These are phyloP conservation scores for Thermoascus crustaceus DNA, from an alignment of 2,329 filamentous ascomycete species.

Conservation along the genomic window DNA sequence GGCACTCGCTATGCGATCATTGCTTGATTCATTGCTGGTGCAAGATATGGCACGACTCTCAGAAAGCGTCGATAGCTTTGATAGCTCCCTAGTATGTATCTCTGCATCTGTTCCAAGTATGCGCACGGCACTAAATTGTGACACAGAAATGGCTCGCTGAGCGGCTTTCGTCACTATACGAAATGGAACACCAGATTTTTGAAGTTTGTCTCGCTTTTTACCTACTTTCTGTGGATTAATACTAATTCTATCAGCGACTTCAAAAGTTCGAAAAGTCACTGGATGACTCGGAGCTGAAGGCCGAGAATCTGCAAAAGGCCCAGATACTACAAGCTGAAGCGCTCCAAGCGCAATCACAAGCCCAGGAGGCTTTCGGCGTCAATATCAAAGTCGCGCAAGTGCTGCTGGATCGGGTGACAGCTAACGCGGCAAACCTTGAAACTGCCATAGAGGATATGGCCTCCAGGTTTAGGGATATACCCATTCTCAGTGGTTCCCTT, in stretches of 20 bases:
- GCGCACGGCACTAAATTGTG: background rate
- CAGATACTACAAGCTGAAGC: constrained; percentile 29
- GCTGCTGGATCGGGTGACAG: constrained; percentile 22
- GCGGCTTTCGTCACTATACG: constrained; percentile 19
- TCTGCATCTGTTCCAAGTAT: constrained; percentile 8
- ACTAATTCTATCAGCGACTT: constrained; percentile 27
- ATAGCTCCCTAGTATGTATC: constrained; percentile 26
- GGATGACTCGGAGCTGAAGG: constrained; percentile 23
- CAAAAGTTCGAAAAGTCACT: constrained; percentile 25
- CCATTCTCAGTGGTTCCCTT: constrained; percentile 10
- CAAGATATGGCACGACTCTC: constrained; percentile 21
- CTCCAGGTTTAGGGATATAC: constrained; percentile 14
- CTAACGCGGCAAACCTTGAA: constrained; percentile 23
- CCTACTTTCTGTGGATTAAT: background rate
- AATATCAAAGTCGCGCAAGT: constrained; percentile 22
- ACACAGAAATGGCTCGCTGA: constrained; percentile 25
- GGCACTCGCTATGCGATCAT: constrained; percentile 22
- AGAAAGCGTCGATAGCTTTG: constrained; percentile 22
- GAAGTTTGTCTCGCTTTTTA: constrained; percentile 17
- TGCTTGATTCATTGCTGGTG: constrained; percentile 24
- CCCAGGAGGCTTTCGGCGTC: constrained; percentile 20
- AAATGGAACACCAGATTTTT: constrained; percentile 26
- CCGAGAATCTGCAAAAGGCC: constrained; percentile 22
- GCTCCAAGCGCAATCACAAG: constrained; percentile 16
- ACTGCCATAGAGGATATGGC: constrained; percentile 23